Evolutionary conservation across 495 filamentous ascomycete species (phyloP), one percentile per base, ranked within the genome.

Genomic region (Elaphomyces granulatus): DNA sequence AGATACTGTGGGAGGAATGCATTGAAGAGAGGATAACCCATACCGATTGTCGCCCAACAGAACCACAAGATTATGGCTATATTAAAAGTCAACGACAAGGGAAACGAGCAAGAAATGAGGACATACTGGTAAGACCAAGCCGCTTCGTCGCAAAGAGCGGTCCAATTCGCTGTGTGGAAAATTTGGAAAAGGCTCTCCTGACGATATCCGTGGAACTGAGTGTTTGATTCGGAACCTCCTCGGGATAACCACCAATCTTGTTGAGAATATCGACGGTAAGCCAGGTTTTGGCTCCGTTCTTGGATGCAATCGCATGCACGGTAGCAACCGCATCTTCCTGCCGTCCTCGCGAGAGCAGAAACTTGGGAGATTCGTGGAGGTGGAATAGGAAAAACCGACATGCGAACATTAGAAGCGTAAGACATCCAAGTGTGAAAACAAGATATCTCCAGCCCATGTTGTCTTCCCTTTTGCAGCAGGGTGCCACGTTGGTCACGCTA

Each of bases 391-490:
- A 67, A 60, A 87, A 85, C 4, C 84, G 80, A 20, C 75, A 55
- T 34, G 76, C 37, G 54, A 84, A 88, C 65, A 74, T 71, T 40
- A 69, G 39, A 20, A 88, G 63, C 1, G 82, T 87, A 17, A 90
- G 53, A 2, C 74, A 77, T 20, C 84, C 85, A 40, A 85, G 66
- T 6, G 74, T 68, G 32, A 83, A 62, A 43, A 80, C 60, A 39
- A 87, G 67, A 45, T 87, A 93, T 26, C 85, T 67, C 85, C 85
- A 92, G 36, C 85, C 85, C 77, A 78, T 80, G 45, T 86, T 87
- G 33, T 75, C 55, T 12, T 52, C 53, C 47, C 63, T 62, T 15
- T 63, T 69, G 51, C 83, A 87, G 50, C 60, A 65, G 19, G 53
- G 52, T 38, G 47, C 48, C 8, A 50, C 54, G 2, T 49, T 46